Evolutionary conservation across 345 rosid species (phyloP).

Genomic region (Populus euphratica): DNA sequence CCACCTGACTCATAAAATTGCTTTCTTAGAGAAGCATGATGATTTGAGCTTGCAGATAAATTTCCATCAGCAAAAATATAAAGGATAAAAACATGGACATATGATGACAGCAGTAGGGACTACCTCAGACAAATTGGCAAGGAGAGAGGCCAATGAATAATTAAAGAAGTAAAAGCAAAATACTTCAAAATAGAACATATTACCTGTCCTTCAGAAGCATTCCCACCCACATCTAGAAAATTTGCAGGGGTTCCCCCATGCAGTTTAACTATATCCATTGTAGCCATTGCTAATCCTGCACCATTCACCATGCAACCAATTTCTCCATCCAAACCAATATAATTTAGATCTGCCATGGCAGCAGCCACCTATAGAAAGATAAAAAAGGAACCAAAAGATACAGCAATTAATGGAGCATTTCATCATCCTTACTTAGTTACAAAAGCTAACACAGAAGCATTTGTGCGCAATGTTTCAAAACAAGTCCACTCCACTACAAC

Average conservation of each 20-base stretch:
- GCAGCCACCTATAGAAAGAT: conserved; percentile 69
- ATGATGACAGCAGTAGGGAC: not conserved
- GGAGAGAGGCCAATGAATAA: not conserved
- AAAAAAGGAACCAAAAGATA: conserved; percentile 4
- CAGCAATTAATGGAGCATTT: not conserved
- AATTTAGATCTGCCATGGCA: conserved; percentile 93
- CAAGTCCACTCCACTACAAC: not conserved
- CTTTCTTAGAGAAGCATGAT: not conserved
- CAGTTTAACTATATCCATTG: conserved; percentile 96
- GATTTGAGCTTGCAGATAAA: not conserved
- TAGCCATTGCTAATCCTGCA: conserved; percentile 99
- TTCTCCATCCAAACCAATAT: conserved; percentile 97
- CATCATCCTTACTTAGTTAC: not conserved
- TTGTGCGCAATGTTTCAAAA: not conserved
- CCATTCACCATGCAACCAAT: conserved; percentile 99
- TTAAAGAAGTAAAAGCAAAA: conserved; percentile 7
- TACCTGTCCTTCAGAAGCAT: conserved; percentile 97
- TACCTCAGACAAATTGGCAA: not conserved
- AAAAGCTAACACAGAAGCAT: not conserved
- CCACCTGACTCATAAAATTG: conserved; percentile 54
- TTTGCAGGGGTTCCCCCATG: conserved; percentile 99
- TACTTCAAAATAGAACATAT: conserved; percentile 3
- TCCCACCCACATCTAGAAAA: conserved; percentile 97
- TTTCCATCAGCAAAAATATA: not conserved
- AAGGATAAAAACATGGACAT: not conserved